These are phyloP conservation scores for Gentiana straminea DNA, from an alignment of 257 asterid genomes.

Conservation along the genomic window DNA sequence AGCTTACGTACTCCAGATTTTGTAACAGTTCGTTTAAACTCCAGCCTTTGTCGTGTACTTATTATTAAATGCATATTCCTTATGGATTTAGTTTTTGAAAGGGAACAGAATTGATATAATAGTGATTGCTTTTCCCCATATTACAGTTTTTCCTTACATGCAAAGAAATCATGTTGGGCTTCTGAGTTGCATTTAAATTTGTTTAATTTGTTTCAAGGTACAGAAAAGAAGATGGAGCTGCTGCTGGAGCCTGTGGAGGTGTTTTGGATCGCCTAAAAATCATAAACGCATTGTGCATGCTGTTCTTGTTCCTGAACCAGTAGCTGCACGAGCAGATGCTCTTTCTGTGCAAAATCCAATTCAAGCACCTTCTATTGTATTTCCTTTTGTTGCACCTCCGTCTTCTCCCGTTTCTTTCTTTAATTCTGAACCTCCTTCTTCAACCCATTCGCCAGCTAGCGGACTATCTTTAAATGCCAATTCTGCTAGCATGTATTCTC, in stretches of 20 bases:
- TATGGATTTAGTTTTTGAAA: too few species aligned
- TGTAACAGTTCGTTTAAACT: too few species aligned
- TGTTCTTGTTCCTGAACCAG: slow-evolving; percentile 54
- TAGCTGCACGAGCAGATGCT: slow-evolving; percentile 28
- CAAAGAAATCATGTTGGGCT: not conserved
- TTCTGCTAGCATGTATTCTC: slow-evolving; percentile 71
- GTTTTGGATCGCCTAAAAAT: slow-evolving; percentile 67
- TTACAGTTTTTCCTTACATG: not conserved
- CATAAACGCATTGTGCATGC: slow-evolving; percentile 70
- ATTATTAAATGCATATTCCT: too few species aligned
- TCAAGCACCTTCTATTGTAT: slow-evolving; percentile 39
- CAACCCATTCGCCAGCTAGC: slow-evolving; percentile 68
- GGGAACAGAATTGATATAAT: too few species aligned
- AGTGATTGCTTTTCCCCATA: not conserved
- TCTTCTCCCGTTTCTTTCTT: slow-evolving; percentile 92
- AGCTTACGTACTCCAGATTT: not conserved
- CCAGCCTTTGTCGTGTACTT: too few species aligned
- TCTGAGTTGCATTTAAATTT: not conserved
- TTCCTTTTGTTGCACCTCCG: slow-evolving; percentile 90
- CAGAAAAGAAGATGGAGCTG: slow-evolving; percentile 88
- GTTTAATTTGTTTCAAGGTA: not conserved
- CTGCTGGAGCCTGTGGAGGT: slow-evolving; percentile 74
- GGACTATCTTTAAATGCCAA: slow-evolving; percentile 40
- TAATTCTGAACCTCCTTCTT: slow-evolving; percentile 82
- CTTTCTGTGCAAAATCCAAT: slow-evolving; percentile 29